These are phyloP conservation scores for Vigna trinervia DNA, from an alignment of 306 rosid species.

Conservation along the genomic window DNA sequence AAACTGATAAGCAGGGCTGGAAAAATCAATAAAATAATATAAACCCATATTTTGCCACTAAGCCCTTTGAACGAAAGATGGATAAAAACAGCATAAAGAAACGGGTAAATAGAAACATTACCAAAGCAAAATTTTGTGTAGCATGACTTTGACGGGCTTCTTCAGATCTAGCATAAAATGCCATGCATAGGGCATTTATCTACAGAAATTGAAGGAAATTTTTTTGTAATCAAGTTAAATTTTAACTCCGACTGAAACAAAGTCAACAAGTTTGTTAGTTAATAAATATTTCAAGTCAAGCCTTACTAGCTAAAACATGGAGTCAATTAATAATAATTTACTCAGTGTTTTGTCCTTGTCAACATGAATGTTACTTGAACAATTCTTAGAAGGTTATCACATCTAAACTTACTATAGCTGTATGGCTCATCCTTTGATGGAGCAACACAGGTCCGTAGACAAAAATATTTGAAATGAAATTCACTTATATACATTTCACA, in stretches of 20 bases:
- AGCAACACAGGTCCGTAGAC: slow-evolving; percentile 25
- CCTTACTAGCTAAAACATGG: slow-evolving; percentile 24
- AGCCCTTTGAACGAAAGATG: slow-evolving; percentile 2
- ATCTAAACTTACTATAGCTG: slow-evolving; percentile 2
- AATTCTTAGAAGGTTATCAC: neutral
- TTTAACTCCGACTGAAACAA: slow-evolving; percentile 18
- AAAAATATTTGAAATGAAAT: slow-evolving; percentile 19
- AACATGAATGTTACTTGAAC: slow-evolving; percentile 26
- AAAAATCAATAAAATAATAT: slow-evolving; percentile 30
- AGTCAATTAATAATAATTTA: slow-evolving; percentile 32
- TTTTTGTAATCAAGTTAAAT: slow-evolving; percentile 41
- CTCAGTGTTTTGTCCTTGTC: slow-evolving; percentile 29
- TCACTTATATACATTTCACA: slow-evolving; percentile 9
- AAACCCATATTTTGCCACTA: slow-evolving; percentile 2
- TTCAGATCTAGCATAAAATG: slow-evolving; percentile 93
- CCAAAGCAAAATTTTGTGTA: slow-evolving; percentile 89
- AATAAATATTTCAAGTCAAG: slow-evolving; percentile 33
- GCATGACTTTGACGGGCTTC: slow-evolving; percentile 94
- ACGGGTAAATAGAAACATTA: slow-evolving; percentile 33
- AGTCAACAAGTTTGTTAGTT: slow-evolving; percentile 13
- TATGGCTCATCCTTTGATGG: slow-evolving; percentile 27
- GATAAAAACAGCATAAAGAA: slow-evolving; percentile 20
- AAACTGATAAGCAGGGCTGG: slow-evolving; percentile 30
- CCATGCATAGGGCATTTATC: slow-evolving; percentile 95
- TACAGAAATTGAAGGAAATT: slow-evolving; percentile 52